Evolutionary conservation across 164 flowering plant species (phyloP), one percentile per base, ranked within the genome.

Genomic region (Vitis riparia): DNA sequence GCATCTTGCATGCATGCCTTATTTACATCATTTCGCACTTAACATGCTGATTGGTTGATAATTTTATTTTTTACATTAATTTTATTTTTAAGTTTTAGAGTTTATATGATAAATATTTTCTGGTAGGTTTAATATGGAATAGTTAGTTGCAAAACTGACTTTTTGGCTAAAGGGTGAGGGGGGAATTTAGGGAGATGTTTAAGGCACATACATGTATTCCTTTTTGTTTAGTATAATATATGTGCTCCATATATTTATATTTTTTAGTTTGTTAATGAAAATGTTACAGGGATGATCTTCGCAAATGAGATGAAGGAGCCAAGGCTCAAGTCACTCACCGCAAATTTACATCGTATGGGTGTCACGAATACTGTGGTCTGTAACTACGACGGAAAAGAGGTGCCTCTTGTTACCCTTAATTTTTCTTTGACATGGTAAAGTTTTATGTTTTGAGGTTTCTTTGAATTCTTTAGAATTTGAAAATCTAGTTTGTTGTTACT

Each of bases 381-480:
- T 57, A 96, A 89, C 75, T 96, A 93, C 69, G 98, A 96, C 73
- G 99, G 98, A 14, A 93, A 80, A 65, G 99, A 96, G 98, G 99
- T 95, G 86, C 59, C 55, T 68, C 55, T 72, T 63, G 2, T 65
- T 19, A 5, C 16, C 37, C 11, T 17, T 47, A 6, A 11, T 50
- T 32, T 11, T 51, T 60, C 9, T n/a, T 47, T 51, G 9, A 7
- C 27, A 5, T 3, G 15, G 0, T 51, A 50, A 7, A 47, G 11
- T 69, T n/a, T 13, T 27, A 10, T 49, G 63, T 17, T 58, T 50
- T 57, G 9, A 49, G 16, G 19, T 14, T 11, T 55, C 7, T 55
- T 44, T 44, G 8, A 16, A 27, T 53, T 14, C 52, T n/a, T 44
- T 16, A 8, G 49, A 51, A n/a, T 70, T 15, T 29, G 44, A 15